A percentile compares a stretch with the other conserved stretches of the same genome.
These are phyloP conservation scores for Rhodotorula taiwanensis DNA, from an alignment of 768 basidiomycete species.

Conservation along the genomic window DNA sequence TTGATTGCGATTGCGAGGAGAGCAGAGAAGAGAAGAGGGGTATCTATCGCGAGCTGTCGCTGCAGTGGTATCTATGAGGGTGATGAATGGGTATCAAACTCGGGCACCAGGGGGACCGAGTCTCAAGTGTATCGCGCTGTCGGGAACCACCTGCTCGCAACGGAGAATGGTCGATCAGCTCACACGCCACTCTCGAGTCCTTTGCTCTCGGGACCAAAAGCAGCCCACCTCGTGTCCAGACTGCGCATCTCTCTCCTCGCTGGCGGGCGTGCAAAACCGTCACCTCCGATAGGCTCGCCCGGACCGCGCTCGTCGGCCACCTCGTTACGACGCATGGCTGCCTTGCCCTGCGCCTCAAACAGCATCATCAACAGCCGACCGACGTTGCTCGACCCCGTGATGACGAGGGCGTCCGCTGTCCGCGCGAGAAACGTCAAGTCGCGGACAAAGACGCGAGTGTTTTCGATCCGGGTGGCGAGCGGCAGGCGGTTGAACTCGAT, in stretches of 20 bases:
- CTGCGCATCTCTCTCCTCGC: slow-evolving; percentile 17
- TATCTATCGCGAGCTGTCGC: too few species aligned
- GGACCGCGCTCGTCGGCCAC: slow-evolving; percentile 3
- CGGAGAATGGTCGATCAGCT: too few species aligned
- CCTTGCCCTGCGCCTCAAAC: slow-evolving; percentile 5
- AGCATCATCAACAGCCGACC: slow-evolving; percentile 36
- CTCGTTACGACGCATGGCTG: too few species aligned
- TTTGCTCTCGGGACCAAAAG: too few species aligned
- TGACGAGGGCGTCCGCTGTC: slow-evolving; percentile 35
- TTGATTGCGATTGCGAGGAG: too few species aligned
- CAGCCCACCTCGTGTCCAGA: slow-evolving; percentile 28
- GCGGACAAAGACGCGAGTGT: slow-evolving; percentile 30
- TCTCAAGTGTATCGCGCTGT: slow-evolving; percentile 18
- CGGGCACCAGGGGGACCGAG: too few species aligned
- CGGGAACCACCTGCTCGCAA: slow-evolving; percentile 36
- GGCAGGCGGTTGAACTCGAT: slow-evolving; percentile 31
- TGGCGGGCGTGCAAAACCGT: too few species aligned
- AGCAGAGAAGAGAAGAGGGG: too few species aligned
- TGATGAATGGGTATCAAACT: too few species aligned
- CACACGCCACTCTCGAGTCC: too few species aligned
- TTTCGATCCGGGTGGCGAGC: slow-evolving; percentile 9
- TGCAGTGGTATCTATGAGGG: too few species aligned
- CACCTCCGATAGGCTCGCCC: too few species aligned
- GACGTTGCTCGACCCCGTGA: slow-evolving; percentile 37
- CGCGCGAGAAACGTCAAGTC: slow-evolving; percentile 35